phyloP scores from a whole-genome alignment of 441 rosid genomes.

The Adansonia madagascariensis region DNA sequence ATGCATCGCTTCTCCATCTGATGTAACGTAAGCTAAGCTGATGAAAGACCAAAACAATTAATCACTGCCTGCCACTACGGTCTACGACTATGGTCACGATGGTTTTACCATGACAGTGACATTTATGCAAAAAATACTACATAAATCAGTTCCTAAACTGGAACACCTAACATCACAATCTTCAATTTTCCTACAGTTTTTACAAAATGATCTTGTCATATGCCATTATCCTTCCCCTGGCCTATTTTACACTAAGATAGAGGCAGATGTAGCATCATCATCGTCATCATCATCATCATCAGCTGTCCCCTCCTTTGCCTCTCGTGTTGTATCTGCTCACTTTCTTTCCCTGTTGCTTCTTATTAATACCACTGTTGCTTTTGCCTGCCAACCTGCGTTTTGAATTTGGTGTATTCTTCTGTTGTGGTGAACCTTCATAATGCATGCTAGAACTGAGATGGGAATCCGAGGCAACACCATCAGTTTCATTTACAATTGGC shows the following conservation, averaged over 20 bases:
- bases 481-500: conserved; percentile 37
- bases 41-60: neutral
- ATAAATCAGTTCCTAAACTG: too few species aligned
- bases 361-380: conserved; percentile 37
- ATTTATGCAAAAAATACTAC: too few species aligned
- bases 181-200: conserved; percentile 24
- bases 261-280: neutral
- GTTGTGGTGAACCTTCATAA: conserved; percentile 43
- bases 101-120: too few species aligned
- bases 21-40: too few species aligned
- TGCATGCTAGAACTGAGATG: conserved; percentile 59
- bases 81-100: too few species aligned
- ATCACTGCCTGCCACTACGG: neutral
- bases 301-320: conserved; percentile 54
- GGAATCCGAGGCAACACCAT: conserved; percentile 43
- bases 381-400: conserved; percentile 40
- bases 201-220: conserved; percentile 11
- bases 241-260: conserved; percentile 37
- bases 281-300: conserved; percentile 17
- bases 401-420: conserved; percentile 35
- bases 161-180: neutral
- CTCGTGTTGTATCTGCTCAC: conserved; percentile 45
- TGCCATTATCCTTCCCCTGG: conserved; percentile 15
- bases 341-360: conserved; percentile 44
- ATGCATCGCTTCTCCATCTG: neutral